Evolutionary conservation across 2,329 filamentous ascomycete species (phyloP).

Genomic region (Aureobasidium sp.): DNA sequence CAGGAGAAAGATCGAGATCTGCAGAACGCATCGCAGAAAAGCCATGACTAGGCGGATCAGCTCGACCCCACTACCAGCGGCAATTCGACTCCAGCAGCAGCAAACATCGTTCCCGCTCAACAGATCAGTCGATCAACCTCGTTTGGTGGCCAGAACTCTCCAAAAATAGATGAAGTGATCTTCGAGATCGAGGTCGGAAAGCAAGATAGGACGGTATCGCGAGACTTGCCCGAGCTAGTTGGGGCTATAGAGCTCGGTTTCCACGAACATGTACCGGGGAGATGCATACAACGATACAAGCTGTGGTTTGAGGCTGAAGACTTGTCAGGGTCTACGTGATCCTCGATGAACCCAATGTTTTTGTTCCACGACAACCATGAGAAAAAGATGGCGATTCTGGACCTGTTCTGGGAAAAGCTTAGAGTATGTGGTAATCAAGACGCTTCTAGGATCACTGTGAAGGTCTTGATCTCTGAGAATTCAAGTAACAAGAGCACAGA

Average conservation of each 20-base stretch:
- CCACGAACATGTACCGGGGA: neutral
- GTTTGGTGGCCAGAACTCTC: neutral
- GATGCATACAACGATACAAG: neutral
- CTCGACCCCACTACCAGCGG: neutral
- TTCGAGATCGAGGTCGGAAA: neutral
- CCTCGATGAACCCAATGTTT: neutral
- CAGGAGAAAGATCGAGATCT: neutral
- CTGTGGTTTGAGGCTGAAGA: neutral
- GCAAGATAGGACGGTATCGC: neutral
- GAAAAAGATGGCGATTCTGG: neutral
- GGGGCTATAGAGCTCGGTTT: neutral
- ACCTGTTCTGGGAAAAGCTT: neutral
- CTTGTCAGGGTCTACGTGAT: neutral
- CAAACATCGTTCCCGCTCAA: neutral
- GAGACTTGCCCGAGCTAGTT: neutral
- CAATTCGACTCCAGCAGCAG: neutral
- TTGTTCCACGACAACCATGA: neutral
- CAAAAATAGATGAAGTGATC: neutral
- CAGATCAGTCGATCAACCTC: neutral
- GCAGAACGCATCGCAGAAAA: neutral
- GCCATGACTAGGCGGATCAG: no score
- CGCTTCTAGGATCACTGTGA: neutral
- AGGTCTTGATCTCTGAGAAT: neutral
- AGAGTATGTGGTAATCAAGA: neutral
- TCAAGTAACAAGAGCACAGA: neutral